Evolutionary conservation across 169 alveolate genomes (phyloP), one percentile per base, ranked within the genome.

Genomic region (Plasmodium coatneyi): DNA sequence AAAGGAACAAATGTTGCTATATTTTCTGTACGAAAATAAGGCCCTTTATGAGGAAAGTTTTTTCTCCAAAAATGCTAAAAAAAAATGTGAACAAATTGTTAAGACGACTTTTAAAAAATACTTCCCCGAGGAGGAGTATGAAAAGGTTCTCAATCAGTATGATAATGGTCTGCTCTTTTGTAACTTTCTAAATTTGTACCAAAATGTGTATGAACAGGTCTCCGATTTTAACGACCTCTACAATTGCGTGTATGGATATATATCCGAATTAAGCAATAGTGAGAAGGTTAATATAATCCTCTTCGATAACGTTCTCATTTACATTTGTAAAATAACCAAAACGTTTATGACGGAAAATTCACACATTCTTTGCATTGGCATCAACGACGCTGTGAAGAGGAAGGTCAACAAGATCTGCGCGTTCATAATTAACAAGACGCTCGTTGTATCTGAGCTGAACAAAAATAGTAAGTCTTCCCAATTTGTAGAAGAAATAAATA

Each of bases 31-130:
- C 32, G 94, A 89, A 89, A 89, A 89, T 89, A 89, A 89, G 19
- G 80, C 94, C 52, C 72, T 89, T 6, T 89, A 89, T 49, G 94
- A 41, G 19, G 94, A 89, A 79, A 89, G 94, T 80, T 89, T 89
- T 56, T 36, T 60, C 14, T 89, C 71, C 28, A 89, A 89, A 79
- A 56, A 41, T 22, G 71, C 81, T 7, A 78, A 89, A 79, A 89
- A 89, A 28, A 25, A 56, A 89, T 89, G 94, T 66, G 54, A 39
- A 36, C 83, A 79, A 56, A 89, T 79, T 39, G 79, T 89, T 56
- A 52, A 79, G 49, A 28, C 46, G 6, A 25, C 32, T 41, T 89
- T 89, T 89, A 89, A 32, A 89, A 80, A 66, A 89, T 79, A 89
- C 71, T 89, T 89, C 19, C 19, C 66, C 7, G 32, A 74, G 22